These are phyloP conservation scores for Jackrogersella multiformis DNA, from an alignment of 495 filamentous ascomycete species.

Conservation along the genomic window DNA sequence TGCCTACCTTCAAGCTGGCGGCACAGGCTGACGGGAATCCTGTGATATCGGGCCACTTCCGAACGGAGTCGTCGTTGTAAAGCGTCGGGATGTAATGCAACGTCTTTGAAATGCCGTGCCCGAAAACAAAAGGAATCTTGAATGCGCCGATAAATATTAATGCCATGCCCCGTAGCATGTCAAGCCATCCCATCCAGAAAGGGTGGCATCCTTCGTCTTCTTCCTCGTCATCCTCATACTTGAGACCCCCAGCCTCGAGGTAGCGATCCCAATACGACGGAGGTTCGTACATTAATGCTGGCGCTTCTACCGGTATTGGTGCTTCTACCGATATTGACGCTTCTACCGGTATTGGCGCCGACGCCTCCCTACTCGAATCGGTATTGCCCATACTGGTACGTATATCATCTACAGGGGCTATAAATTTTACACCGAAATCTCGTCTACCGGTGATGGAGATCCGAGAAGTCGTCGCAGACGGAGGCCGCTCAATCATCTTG, in stretches of 20 bases:
- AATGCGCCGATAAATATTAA: conserved; percentile 61
- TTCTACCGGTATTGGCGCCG: neutral
- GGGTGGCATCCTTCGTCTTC: conserved; percentile 31
- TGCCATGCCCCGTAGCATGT: conserved; percentile 52
- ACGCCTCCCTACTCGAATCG: neutral
- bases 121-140: conserved; percentile 69
- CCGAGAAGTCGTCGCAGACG: conserved; percentile 34
- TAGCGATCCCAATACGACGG: conserved; percentile 22
- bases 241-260: neutral
- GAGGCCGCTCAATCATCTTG: conserved; percentile 31
- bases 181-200: conserved; percentile 33
- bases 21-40: conserved; percentile 65
- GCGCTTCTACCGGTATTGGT: neutral
- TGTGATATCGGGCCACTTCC: conserved; percentile 65
- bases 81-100: conserved; percentile 75
- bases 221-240: conserved; percentile 2
- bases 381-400: neutral
- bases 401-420: conserved; percentile 22
- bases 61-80: conserved; percentile 70
- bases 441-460: conserved; percentile 35
- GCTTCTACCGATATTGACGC: too few species aligned
- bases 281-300: neutral
- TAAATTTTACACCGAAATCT: conserved; percentile 38
- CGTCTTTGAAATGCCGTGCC: conserved; percentile 68
- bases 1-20: conserved; percentile 57